Conservation (phyloP, 1,284 basidiomycete genomes). For the Ustilago cynodontis region DNA sequence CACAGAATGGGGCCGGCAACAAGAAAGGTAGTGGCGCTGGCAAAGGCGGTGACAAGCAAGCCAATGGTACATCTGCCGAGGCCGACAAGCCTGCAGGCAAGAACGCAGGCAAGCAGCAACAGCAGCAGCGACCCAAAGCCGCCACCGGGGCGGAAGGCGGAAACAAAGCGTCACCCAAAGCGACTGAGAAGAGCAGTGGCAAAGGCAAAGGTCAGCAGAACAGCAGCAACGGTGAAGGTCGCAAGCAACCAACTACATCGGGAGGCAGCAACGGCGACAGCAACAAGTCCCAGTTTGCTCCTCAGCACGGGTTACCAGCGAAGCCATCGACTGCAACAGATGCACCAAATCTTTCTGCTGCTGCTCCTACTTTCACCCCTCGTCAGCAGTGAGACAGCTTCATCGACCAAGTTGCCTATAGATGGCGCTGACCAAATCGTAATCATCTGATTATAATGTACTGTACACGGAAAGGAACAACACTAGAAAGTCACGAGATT, state of each 20-base stretch:
- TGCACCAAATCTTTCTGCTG: conserved; percentile 26
- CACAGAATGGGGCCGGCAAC: conserved; percentile 17
- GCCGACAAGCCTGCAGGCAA: background rate
- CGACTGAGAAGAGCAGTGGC: conserved; percentile 3
- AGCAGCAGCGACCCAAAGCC: background rate
- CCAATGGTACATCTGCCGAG: conserved; percentile 7
- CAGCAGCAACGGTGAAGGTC: background rate
- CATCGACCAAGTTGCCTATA: too few relatives aligned
- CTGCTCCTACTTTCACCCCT: conserved; percentile 34
- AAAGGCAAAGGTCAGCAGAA: conserved; percentile 12
- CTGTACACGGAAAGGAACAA: background rate
- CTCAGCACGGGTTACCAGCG: conserved; percentile 17
- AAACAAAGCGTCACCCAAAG: conserved; percentile 15
- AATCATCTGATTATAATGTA: too few relatives aligned
- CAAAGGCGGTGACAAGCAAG: conserved; percentile 17
- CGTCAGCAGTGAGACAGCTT: conserved; percentile 15
- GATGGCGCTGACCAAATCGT: too few relatives aligned
- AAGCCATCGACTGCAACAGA: conserved; percentile 18
- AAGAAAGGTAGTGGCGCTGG: conserved; percentile 15
- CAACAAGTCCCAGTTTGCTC: background rate
- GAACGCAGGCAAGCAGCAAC: conserved; percentile 1
- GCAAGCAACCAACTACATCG: background rate
- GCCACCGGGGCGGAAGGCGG: conserved; percentile 1
- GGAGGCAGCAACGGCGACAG: conserved; percentile 1
- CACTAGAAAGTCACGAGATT: conserved; percentile 7